Percentiles rank a stretch among this genome's conserved stretches.
Conservation (phyloP, 768 basidiomycete genomes). For the Amanita exitialis region DNA sequence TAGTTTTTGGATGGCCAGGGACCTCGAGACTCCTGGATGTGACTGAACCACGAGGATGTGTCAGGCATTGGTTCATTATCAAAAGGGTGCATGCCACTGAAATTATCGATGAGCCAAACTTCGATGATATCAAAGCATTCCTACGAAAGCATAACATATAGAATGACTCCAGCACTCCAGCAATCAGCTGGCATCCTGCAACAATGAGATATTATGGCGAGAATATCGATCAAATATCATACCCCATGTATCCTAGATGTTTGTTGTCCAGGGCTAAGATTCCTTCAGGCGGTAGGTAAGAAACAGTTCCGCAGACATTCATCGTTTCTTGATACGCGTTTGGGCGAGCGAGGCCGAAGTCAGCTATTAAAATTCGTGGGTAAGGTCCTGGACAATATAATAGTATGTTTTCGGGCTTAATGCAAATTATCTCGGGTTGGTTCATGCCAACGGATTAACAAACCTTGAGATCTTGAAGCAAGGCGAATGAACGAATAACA, state of each 20-base stretch:
- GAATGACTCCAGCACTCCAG: constrained; percentile 77
- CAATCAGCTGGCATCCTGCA: constrained; percentile 81
- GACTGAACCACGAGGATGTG: constrained; percentile 27
- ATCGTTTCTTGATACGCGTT: constrained; percentile 74
- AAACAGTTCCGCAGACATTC: constrained; percentile 82
- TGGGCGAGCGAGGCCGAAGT: constrained; percentile 77
- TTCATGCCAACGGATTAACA: constrained; percentile 1
- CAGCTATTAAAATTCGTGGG: constrained; percentile 76
- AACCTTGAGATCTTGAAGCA: constrained; percentile 53
- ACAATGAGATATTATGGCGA: not conserved
- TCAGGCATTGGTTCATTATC: constrained; percentile 39
- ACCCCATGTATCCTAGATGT: constrained; percentile 58
- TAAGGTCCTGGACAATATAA: constrained; percentile 74
- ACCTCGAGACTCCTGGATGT: constrained; percentile 23
- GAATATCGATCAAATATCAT: not conserved
- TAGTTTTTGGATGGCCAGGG: constrained; percentile 34
- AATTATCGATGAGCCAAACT: not conserved
- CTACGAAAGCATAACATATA: constrained; percentile 80
- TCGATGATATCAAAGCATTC: constrained; percentile 18
- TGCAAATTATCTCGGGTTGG: not conserved
- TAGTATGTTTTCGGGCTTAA: constrained; percentile 79
- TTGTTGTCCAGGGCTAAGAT: constrained; percentile 70
- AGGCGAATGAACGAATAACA: not conserved
- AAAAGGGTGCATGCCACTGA: constrained; percentile 70
- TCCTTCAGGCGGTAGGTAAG: constrained; percentile 81